A percentile compares a stretch with the other conserved stretches of the same genome.
These are phyloP conservation scores for Rhizophagus clarus DNA, from an alignment of 192 early-diverging fungal species.

Conservation along the genomic window DNA sequence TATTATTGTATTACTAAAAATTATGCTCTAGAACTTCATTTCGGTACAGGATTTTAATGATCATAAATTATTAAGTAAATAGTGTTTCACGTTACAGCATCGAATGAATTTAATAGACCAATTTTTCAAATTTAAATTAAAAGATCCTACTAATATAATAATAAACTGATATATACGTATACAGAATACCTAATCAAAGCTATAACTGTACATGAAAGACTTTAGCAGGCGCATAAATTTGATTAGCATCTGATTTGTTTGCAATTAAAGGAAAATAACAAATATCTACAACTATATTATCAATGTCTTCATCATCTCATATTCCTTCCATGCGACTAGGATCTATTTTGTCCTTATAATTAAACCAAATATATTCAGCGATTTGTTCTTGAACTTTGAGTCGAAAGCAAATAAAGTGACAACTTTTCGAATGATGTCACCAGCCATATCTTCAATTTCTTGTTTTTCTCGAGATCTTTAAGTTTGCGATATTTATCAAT, in stretches of 20 bases:
- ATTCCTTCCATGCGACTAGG: neutral
- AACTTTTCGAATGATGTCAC: neutral
- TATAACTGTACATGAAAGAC: neutral
- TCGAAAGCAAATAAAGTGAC: neutral
- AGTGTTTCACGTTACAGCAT: too few relatives aligned
- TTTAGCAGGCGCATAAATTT: neutral
- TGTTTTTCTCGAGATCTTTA: neutral
- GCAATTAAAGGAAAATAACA: slow-evolving; percentile 20
- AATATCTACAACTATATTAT: neutral
- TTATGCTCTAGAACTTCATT: too few relatives aligned
- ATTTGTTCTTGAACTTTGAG: slow-evolving; percentile 10
- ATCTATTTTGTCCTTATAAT: neutral
- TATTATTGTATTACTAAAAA: too few relatives aligned
- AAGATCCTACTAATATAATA: too few relatives aligned
- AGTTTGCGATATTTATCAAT: neutral
- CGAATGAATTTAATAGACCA: too few relatives aligned
- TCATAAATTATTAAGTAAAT: too few relatives aligned
- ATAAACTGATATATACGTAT: too few relatives aligned
- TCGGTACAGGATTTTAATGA: too few relatives aligned
- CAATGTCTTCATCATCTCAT: neutral
- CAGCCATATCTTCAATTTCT: neutral
- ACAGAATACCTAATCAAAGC: too few relatives aligned
- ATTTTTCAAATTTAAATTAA: too few relatives aligned
- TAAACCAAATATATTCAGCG: neutral
- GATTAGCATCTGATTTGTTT: neutral